phyloP scores from a whole-genome alignment of 1,139 yeast genomes.

The Geotrichum cucujoidarum region DNA sequence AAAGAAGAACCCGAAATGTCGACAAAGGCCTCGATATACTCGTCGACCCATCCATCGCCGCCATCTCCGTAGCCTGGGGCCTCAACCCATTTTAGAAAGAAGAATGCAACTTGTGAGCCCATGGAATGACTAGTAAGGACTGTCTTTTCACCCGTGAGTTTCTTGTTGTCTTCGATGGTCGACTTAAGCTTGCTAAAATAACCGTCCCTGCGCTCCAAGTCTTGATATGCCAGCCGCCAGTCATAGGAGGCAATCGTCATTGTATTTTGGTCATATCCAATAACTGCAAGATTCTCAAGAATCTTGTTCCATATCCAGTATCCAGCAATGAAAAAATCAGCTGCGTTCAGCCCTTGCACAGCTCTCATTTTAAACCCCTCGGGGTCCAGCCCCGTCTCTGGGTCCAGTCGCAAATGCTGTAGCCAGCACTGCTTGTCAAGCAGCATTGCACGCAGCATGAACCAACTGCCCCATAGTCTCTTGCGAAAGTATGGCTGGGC shows the following conservation, averaged over 20 bases:
- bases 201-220: conserved; percentile 78
- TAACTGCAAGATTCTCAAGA: conserved; percentile 83
- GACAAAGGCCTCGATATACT: conserved; percentile 69
- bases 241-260: conserved; percentile 92
- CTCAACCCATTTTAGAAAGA: conserved; percentile 93
- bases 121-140: conserved; percentile 89
- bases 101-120: conserved; percentile 88
- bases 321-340: conserved; percentile 94
- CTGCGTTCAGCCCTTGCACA: conserved; percentile 95
- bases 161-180: conserved; percentile 57
- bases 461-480: conserved; percentile 94
- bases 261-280: conserved; percentile 87
- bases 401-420: conserved; percentile 81
- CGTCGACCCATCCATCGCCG: conserved; percentile 81
- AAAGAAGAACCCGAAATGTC: conserved; percentile 83
- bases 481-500: conserved; percentile 80
- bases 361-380: conserved; percentile 75
- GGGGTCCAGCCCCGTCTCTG: conserved; percentile 90
- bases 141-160: conserved; percentile 60
- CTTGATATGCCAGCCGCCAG: conserved; percentile 90
- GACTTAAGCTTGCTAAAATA: conserved; percentile 72
- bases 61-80: conserved; percentile 83
- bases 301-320: conserved; percentile 98
- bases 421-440: conserved; percentile 92
- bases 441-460: conserved; percentile 89